Percentiles rank a stretch among this genome's conserved stretches.
Evolutionary conservation across 345 rosid genomes (phyloP).

Genomic region (Camelina hispida): DNA sequence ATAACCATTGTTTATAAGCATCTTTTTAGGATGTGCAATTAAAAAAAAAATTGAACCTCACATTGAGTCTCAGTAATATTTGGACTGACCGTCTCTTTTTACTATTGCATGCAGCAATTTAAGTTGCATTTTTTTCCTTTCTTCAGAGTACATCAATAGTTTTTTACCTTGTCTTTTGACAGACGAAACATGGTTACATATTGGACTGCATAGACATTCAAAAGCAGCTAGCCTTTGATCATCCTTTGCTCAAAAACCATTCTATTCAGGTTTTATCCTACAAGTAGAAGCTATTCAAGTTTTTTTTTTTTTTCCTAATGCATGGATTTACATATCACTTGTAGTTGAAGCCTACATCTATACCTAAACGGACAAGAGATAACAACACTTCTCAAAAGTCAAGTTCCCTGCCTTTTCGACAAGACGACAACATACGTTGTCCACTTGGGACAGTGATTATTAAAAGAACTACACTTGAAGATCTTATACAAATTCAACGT

Average conservation of each 20-base stretch:
- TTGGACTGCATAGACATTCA: no score
- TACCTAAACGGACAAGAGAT: conserved; percentile 33
- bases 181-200: no score
- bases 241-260: no score
- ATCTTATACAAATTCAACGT: conserved; percentile 18
- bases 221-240: no score
- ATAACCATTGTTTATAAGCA: no score
- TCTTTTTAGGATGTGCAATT: no score
- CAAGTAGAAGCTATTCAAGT: neutral
- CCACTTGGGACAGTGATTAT: conserved; percentile 38
- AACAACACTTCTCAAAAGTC: conserved; percentile 14
- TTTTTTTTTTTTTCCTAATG: neutral
- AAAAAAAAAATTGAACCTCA: neutral
- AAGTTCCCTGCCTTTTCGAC: neutral
- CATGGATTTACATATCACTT: neutral
- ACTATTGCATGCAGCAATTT: neutral
- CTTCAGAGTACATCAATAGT: neutral
- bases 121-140: neutral
- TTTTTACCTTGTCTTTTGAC: no score
- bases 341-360: conserved; percentile 36
- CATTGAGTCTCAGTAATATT: neutral
- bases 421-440: conserved; percentile 15
- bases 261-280: conserved; percentile 26
- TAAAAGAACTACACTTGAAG: conserved; percentile 28
- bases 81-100: no score